phyloP scores from a whole-genome alignment of 1,284 basidiomycete genomes.

The Rhodotorula sp. region DNA sequence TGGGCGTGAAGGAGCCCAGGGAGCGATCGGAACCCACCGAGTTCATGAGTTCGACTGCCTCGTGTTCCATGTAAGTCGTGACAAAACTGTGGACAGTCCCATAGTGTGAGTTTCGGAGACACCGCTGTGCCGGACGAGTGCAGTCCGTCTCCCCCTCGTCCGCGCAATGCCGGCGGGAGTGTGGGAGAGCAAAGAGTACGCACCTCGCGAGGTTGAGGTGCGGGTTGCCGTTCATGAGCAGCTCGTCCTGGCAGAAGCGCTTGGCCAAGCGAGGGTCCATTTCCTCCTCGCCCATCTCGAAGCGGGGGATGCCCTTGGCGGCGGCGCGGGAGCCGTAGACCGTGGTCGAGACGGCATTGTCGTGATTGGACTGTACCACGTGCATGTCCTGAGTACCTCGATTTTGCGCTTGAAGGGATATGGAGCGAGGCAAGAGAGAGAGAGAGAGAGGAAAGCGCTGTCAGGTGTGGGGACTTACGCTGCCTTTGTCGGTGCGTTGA shows the following conservation, averaged over 20 bases:
- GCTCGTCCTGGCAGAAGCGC: constrained; percentile 36
- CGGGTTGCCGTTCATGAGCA: constrained; percentile 37
- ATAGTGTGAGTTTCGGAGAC: too few relatives aligned
- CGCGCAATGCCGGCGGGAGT: too few relatives aligned
- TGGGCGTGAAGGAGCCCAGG: background rate
- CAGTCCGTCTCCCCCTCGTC: background rate
- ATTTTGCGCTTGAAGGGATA: too few relatives aligned
- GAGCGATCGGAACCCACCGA: background rate
- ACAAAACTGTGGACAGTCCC: background rate
- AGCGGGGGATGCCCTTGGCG: constrained; percentile 32
- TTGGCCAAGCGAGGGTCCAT: constrained; percentile 27
- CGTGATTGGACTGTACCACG: background rate
- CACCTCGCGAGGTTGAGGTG: constrained; percentile 39
- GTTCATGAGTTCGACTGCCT: constrained; percentile 15
- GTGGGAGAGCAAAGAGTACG: background rate
- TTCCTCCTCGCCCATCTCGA: constrained; percentile 41
- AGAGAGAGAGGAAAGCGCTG: background rate
- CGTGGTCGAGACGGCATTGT: constrained; percentile 41
- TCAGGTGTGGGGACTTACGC: too few relatives aligned
- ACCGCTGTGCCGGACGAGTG: too few relatives aligned
- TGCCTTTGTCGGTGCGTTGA: background rate
- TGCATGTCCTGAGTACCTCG: background rate
- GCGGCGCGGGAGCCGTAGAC: constrained; percentile 47
- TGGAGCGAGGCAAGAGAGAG: background rate
- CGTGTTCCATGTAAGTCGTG: constrained; percentile 42